Percentiles rank a stretch among this genome's conserved stretches.
phyloP scores from a whole-genome alignment of 768 basidiomycete species.

The Suillus alpinus region DNA sequence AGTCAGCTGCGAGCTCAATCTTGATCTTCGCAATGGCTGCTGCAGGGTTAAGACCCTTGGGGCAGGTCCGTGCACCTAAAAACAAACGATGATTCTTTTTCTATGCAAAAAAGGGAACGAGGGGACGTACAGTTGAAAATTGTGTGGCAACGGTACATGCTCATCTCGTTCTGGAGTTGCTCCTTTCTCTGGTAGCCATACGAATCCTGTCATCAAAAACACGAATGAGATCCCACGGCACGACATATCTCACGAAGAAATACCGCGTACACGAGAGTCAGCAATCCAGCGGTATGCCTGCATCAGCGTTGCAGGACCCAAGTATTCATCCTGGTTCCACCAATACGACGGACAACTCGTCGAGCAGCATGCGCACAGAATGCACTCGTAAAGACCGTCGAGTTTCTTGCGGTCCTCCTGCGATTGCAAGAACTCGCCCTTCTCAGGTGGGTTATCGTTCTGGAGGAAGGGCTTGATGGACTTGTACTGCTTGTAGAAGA shows the following conservation, averaged over 20 bases:
- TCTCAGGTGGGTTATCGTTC: constrained; percentile 85
- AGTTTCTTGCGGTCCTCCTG: constrained; percentile 92
- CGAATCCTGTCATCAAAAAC: constrained; percentile 52
- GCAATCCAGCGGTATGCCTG: constrained; percentile 98
- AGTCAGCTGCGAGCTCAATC: constrained; percentile 80
- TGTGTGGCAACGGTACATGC: constrained; percentile 96
- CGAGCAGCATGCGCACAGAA: constrained; percentile 95
- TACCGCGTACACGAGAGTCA: constrained; percentile 75
- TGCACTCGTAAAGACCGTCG: constrained; percentile 97
- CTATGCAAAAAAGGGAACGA: not conserved
- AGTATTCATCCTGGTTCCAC: constrained; percentile 99
- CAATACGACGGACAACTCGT: constrained; percentile 97
- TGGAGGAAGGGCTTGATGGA: constrained; percentile 96
- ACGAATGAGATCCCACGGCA: not conserved
- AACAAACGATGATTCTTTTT: not conserved
- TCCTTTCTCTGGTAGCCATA: constrained; percentile 81
- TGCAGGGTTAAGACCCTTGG: constrained; percentile 94
- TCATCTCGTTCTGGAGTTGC: constrained; percentile 92
- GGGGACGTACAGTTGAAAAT: constrained; percentile 87
- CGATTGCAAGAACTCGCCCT: constrained; percentile 87
- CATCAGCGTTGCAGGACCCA: constrained; percentile 96
- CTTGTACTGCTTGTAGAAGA: constrained; percentile 99
- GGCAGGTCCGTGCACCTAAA: constrained; percentile 88
- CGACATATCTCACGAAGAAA: not conserved
- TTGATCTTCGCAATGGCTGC: constrained; percentile 93